Evolutionary conservation across 1,139 yeast species (phyloP), one percentile per base, ranked within the genome.

Genomic region (Suhomyces ambrosiae): DNA sequence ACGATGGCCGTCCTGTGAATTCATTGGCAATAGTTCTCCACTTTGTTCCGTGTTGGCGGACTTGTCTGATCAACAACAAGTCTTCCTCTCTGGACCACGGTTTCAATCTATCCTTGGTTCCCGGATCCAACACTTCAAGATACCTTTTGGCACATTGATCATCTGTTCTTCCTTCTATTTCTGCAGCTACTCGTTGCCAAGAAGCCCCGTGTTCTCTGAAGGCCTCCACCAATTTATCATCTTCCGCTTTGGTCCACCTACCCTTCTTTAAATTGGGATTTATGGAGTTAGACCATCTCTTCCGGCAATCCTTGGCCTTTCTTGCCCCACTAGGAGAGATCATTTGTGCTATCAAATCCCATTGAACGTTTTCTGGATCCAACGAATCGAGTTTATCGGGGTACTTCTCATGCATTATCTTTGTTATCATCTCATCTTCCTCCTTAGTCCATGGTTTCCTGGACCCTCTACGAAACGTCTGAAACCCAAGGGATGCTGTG

Each of bases 141-240:
- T 88, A 90, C 48, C 97, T 65, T 54, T 90, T 90, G 2, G 96
- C 88, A 64, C 97, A 90, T 63, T 90, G 97, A 59, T 89, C 97
- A 56, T 89, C 96, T 1, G 96, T 90, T 52, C 97, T 70, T 3
- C 96, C 95, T 2, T 79, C 76, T 9, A 89, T 85, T 37, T 77
- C 82, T 35, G 72, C 65, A 0, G 96, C 81, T 7, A 90, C 90
- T 48, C 82, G 82, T 45, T 86, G 86, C 97, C 97, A 90, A 27
- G 82, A 76, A 0, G 96, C 75, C 0, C 97, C 97, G 58, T 76
- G 74, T 45, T 71, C 75, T 33, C 75, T 67, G 55, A 76, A 85
- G 1, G 95, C 90, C 33, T 71, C 69, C 15, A 83, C 56, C 31
- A 90, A 66, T 30, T 69, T 65, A 22, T 74, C 74, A 61, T 90